Conservation (phyloP, 225 moss, liverwort and hornwort species). For the Marchantia polymorpha region DNA sequence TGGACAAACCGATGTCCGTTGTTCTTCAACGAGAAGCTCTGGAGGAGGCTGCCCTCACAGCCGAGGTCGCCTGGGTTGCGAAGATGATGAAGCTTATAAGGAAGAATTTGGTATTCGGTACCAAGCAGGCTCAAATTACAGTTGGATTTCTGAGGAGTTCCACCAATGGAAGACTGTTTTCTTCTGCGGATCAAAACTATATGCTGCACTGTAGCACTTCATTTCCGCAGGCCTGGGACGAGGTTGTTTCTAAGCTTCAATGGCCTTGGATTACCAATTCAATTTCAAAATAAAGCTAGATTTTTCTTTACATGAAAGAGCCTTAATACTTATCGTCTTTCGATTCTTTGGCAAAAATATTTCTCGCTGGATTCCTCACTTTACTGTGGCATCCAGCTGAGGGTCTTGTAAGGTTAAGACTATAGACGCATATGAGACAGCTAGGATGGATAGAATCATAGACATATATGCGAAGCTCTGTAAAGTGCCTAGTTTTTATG, state of each 20-base stretch:
- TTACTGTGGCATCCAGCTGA: neutral
- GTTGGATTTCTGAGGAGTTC: conserved; percentile 56
- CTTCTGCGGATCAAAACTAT: conserved; percentile 43
- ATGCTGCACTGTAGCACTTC: conserved; percentile 56
- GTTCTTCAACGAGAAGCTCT: conserved; percentile 47
- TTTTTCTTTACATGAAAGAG: too few relatives aligned
- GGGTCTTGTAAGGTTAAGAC: neutral
- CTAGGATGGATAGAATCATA: neutral
- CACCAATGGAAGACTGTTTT: conserved; percentile 60
- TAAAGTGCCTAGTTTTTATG: neutral
- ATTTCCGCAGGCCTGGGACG: conserved; percentile 58
- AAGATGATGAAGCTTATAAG: conserved; percentile 62
- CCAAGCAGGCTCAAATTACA: conserved; percentile 55
- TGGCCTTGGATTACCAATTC: neutral
- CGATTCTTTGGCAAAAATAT: neutral
- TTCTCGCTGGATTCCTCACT: neutral
- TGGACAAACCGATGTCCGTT: conserved; percentile 50
- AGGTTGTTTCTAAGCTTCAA: conserved; percentile 31
- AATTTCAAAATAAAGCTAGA: neutral
- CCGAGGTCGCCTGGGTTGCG: conserved; percentile 61
- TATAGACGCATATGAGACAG: neutral
- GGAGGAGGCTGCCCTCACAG: conserved; percentile 44
- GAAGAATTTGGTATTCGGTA: conserved; percentile 55
- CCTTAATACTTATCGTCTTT: neutral
- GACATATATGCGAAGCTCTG: neutral